phyloP scores from a whole-genome alignment of 345 rosid genomes.

The Barbarea vulgaris region DNA sequence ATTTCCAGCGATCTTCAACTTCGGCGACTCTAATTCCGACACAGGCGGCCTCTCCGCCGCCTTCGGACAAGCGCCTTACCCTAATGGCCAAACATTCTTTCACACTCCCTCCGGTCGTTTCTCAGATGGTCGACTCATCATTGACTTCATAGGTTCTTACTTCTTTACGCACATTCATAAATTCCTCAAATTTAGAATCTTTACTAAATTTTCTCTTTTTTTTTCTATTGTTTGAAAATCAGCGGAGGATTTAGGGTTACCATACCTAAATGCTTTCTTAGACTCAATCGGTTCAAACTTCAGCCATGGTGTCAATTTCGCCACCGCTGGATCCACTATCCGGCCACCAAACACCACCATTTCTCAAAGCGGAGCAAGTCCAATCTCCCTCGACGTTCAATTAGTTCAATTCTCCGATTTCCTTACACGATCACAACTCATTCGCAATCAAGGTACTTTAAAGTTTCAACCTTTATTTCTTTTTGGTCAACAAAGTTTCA shows the following conservation, averaged over 20 bases:
- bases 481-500: constrained; percentile 1
- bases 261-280: constrained; percentile 57
- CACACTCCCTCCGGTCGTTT: constrained; percentile 62
- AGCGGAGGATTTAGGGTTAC: constrained; percentile 59
- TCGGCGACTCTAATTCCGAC: constrained; percentile 53
- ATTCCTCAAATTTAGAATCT: neutral
- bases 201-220: neutral
- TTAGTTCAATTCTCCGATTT: constrained; percentile 63
- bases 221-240: constrained; percentile 10
- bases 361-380: constrained; percentile 64
- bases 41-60: constrained; percentile 65
- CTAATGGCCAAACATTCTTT: constrained; percentile 65
- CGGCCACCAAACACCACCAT: constrained; percentile 62
- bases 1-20: constrained; percentile 46
- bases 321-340: constrained; percentile 76
- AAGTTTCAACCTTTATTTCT: constrained; percentile 18
- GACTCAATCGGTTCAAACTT: constrained; percentile 72
- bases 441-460: constrained; percentile 49
- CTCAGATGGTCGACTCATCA: constrained; percentile 64
- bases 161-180: neutral
- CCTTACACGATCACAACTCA: constrained; percentile 43
- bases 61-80: constrained; percentile 59
- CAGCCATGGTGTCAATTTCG: constrained; percentile 85
- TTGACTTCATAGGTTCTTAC: constrained; percentile 66
- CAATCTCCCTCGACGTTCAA: constrained; percentile 72